These are phyloP conservation scores for Gossypioides kirkii DNA, from an alignment of 345 rosid species.

Conservation along the genomic window DNA sequence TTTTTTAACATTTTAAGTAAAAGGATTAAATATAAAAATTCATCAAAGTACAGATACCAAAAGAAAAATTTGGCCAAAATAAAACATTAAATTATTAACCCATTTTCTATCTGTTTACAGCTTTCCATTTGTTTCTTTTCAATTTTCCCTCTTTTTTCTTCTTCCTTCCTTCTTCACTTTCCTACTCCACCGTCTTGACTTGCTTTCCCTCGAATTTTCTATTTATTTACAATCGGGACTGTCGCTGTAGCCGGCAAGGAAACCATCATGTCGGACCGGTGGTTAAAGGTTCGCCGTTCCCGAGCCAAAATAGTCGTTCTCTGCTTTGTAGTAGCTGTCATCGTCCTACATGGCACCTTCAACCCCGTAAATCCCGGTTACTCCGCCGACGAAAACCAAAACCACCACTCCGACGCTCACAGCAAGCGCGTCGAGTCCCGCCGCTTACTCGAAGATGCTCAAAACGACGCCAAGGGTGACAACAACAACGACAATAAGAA, in stretches of 20 bases:
- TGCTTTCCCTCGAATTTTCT: neutral
- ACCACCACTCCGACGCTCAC: slow-evolving; percentile 50
- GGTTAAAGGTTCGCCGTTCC: slow-evolving; percentile 46
- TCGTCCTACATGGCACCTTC: slow-evolving; percentile 86
- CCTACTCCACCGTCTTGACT: neutral
- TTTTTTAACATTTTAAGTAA: neutral
- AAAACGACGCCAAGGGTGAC: slow-evolving; percentile 28
- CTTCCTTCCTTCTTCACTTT: neutral
- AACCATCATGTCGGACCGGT: slow-evolving; percentile 31
- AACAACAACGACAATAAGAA: slow-evolving; percentile 20
- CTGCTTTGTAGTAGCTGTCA: slow-evolving; percentile 56
- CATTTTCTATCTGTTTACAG: neutral
- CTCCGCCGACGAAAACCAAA: slow-evolving; percentile 66
- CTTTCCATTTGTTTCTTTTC: neutral
- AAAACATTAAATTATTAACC: neutral
- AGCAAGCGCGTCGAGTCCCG: slow-evolving; percentile 52
- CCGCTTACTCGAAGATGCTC: slow-evolving; percentile 68
- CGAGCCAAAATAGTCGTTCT: slow-evolving; percentile 43
- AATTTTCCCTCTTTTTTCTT: neutral
- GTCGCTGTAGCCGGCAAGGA: neutral
- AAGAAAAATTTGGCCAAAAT: neutral
- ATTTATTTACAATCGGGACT: neutral
- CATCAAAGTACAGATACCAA: neutral
- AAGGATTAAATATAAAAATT: neutral
- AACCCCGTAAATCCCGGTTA: slow-evolving; percentile 85